Evolutionary conservation across 1,284 basidiomycete species (phyloP).

Genomic region (Salmacisia buchloeana): DNA sequence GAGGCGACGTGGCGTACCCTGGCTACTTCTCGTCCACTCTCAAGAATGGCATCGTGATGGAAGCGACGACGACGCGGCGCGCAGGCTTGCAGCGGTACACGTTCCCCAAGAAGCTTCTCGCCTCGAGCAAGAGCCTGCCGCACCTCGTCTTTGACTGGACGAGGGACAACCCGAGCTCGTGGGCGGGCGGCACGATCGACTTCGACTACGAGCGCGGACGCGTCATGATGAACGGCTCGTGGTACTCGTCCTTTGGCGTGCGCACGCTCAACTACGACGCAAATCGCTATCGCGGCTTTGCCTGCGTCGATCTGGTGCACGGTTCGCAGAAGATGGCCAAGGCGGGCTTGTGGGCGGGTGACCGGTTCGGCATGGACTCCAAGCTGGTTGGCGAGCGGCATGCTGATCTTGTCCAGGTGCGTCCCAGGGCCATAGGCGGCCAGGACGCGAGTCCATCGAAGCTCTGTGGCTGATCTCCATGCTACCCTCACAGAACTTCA

Average conservation of each 20-base stretch:
- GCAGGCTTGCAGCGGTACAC: slow-evolving; percentile 38
- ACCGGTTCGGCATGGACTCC: slow-evolving; percentile 30
- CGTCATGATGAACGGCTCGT: slow-evolving; percentile 34
- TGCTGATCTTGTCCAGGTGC: slow-evolving; percentile 19
- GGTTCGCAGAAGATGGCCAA: slow-evolving; percentile 28
- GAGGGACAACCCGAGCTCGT: slow-evolving; percentile 37
- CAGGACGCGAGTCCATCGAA: too few relatives aligned
- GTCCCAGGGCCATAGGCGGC: neutral
- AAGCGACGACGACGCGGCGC: slow-evolving; percentile 30
- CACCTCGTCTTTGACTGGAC: slow-evolving; percentile 39
- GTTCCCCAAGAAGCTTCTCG: slow-evolving; percentile 22
- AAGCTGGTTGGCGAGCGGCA: slow-evolving; percentile 24
- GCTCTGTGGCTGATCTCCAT: neutral
- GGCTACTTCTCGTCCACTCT: slow-evolving; percentile 40
- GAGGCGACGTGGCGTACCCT: slow-evolving; percentile 27
- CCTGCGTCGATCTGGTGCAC: slow-evolving; percentile 31
- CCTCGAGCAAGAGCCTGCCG: slow-evolving; percentile 17
- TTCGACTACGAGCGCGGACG: slow-evolving; percentile 25
- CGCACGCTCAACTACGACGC: slow-evolving; percentile 9
- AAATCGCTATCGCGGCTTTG: slow-evolving; percentile 27
- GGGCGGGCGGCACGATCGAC: slow-evolving; percentile 26
- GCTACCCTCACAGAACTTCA: slow-evolving; percentile 5
- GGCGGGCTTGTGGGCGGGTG: slow-evolving; percentile 33
- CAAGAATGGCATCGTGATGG: slow-evolving; percentile 37
- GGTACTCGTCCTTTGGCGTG: slow-evolving; percentile 27